Conservation (phyloP, 805 yeast species). For the Candida yuanshanica region DNA sequence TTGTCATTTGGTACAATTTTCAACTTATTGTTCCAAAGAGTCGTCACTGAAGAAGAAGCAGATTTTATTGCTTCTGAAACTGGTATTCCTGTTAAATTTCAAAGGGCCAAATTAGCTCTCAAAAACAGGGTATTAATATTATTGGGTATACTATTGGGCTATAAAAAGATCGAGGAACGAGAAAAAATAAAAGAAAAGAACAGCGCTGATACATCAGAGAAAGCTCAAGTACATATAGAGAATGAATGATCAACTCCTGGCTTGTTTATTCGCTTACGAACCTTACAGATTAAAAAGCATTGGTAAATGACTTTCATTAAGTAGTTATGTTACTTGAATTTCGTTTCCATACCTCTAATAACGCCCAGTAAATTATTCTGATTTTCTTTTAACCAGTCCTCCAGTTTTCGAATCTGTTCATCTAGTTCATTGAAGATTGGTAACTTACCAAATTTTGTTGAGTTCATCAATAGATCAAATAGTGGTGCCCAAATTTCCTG, state of each 20-base stretch:
- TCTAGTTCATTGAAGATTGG: conserved; percentile 38
- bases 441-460: conserved; percentile 31
- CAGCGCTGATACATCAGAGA: no score
- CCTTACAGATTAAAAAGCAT: no score
- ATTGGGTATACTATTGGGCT: no score
- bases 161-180: no score
- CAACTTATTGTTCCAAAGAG: conserved; percentile 68
- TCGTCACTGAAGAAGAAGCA: conserved; percentile 66
- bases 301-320: background rate
- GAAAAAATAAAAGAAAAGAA: no score
- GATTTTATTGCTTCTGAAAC: conserved; percentile 15
- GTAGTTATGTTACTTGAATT: background rate
- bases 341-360: conserved; percentile 31
- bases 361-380: conserved; percentile 23
- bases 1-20: conserved; percentile 83
- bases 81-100: conserved; percentile 12
- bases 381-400: conserved; percentile 32
- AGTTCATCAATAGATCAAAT: conserved; percentile 60
- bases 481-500: conserved; percentile 61
- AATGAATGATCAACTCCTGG: no score
- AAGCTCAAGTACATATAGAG: background rate
- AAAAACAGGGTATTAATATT: background rate
- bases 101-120: background rate
- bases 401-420: conserved; percentile 33
- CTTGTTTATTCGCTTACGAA: no score